phyloP scores from a whole-genome alignment of 441 rosid genomes.

The Omphalea diandra region DNA sequence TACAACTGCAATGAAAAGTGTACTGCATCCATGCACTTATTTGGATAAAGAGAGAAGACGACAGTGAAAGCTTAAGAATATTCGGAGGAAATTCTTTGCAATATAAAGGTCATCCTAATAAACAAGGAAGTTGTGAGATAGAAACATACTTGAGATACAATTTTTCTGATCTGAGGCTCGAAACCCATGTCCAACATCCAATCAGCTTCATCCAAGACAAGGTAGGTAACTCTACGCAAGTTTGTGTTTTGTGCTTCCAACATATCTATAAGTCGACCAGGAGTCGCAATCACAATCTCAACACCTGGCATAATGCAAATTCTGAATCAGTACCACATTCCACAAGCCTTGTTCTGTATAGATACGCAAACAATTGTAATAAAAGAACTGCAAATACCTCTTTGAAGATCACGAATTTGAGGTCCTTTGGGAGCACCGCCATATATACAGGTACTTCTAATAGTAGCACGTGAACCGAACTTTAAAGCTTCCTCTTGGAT shows the following conservation, averaged over 20 bases:
- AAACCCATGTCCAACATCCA: conserved; percentile 99
- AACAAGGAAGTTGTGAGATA: background rate
- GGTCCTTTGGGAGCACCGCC: conserved; percentile 99
- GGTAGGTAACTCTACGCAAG: conserved; percentile 88
- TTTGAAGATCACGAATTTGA: conserved; percentile 89
- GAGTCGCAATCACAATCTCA: conserved; percentile 94
- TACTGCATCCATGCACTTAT: background rate
- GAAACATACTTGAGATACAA: conserved; percentile 69
- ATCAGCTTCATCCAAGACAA: conserved; percentile 97
- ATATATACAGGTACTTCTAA: conserved; percentile 86
- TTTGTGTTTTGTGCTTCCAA: conserved; percentile 82
- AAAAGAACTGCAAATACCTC: conserved; percentile 50
- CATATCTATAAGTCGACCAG: conserved; percentile 97
- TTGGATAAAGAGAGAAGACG: background rate
- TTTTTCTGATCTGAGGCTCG: conserved; percentile 97
- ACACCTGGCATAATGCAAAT: conserved; percentile 53
- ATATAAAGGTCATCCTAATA: background rate
- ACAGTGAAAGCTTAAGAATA: background rate
- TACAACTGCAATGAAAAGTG: background rate
- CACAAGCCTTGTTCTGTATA: conserved; percentile 5
- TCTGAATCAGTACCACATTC: conserved; percentile 3
- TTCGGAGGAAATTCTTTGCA: background rate
- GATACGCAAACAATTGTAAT: conserved; percentile 5
- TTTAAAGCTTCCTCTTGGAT: conserved; percentile 87
- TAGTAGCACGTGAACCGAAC: conserved; percentile 59